Evolutionary conservation across 176 grass and related monocot genomes (phyloP).

Genomic region (Cocos nucifera): DNA sequence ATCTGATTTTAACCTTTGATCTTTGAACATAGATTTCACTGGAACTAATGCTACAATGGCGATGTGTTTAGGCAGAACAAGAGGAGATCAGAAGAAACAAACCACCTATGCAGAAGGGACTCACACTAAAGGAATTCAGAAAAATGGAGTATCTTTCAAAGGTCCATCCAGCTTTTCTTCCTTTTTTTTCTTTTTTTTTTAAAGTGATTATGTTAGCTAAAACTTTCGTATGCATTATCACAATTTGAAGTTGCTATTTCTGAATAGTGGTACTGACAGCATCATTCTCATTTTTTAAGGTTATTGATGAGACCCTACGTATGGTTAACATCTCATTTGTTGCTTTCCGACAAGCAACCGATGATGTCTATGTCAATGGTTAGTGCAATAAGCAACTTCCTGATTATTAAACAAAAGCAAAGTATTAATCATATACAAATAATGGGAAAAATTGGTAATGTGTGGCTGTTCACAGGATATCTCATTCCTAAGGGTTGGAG

Average conservation of each 20-base stretch:
- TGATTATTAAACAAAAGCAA: neutral
- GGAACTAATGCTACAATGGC: neutral
- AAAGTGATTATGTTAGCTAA: too few relatives aligned
- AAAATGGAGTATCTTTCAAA: constrained; percentile 96
- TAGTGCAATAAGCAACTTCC: neutral
- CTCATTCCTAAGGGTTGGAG: constrained; percentile 85
- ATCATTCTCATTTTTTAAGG: constrained; percentile 25
- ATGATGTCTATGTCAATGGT: constrained; percentile 60
- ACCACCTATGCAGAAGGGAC: constrained; percentile 40
- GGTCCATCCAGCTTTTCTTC: constrained; percentile 17
- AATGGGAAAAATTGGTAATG: neutral
- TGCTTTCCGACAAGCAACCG: constrained; percentile 62
- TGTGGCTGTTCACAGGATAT: constrained; percentile 42
- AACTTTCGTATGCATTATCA: neutral
- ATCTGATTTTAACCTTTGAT: too few relatives aligned
- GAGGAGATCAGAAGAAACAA: constrained; percentile 64
- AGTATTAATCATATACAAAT: neutral
- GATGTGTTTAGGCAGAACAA: constrained; percentile 59
- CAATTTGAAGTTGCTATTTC: neutral
- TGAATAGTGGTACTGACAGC: neutral
- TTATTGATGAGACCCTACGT: constrained; percentile 82
- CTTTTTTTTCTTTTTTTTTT: too few relatives aligned
- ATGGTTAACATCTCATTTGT: constrained; percentile 81
- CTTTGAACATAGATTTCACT: too few relatives aligned
- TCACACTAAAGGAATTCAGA: constrained; percentile 68